phyloP scores from a whole-genome alignment of 805 yeast genomes.

The Candida tibetensis region DNA sequence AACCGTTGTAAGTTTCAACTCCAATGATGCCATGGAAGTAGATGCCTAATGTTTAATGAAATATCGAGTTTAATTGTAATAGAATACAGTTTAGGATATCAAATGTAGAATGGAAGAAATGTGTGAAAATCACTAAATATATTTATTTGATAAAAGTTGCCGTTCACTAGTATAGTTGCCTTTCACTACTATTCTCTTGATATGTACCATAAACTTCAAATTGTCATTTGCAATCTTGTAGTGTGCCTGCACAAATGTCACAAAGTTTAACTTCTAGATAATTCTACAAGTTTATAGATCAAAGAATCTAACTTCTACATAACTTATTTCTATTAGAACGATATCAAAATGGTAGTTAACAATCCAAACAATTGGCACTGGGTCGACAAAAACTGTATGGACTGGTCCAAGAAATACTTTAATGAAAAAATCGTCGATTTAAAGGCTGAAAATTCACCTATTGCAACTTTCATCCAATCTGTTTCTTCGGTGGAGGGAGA shows the following conservation, averaged over 20 bases:
- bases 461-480: constrained; percentile 28
- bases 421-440: constrained; percentile 55
- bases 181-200: too few species aligned
- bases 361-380: constrained; percentile 99
- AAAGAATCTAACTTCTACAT: background rate
- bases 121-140: too few species aligned
- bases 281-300: constrained; percentile 5
- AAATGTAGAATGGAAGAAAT: too few species aligned
- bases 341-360: constrained; percentile 73
- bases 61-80: too few species aligned
- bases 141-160: too few species aligned
- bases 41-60: constrained; percentile 4
- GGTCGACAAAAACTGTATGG: constrained; percentile 96
- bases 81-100: too few species aligned
- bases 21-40: constrained; percentile 10
- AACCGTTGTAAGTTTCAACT: constrained; percentile 16
- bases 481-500: constrained; percentile 82
- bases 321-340: background rate
- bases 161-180: too few species aligned
- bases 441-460: constrained; percentile 31
- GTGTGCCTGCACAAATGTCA: background rate
- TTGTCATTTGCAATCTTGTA: background rate
- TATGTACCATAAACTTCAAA: too few species aligned
- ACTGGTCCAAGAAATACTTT: constrained; percentile 85
- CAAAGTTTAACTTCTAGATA: constrained; percentile 11